A percentile compares a stretch with the other conserved stretches of the same genome.
phyloP scores from a whole-genome alignment of 495 filamentous ascomycete genomes.

The Penicillium soppii region DNA sequence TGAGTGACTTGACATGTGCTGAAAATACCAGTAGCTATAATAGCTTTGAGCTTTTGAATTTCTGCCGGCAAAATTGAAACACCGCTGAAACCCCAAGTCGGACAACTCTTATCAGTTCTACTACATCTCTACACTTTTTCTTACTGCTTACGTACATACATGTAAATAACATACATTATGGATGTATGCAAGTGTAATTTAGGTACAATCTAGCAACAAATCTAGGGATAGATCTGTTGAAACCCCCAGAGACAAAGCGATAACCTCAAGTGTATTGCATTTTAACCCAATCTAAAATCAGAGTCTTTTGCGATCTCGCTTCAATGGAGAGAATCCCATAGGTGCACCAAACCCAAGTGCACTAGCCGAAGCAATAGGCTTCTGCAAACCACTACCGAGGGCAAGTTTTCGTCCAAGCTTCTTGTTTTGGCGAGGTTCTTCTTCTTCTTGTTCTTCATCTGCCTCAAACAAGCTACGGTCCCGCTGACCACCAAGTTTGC shows the following conservation, averaged over 20 bases:
- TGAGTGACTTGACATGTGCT: too few relatives aligned
- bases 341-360: conserved; percentile 33
- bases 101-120: not conserved
- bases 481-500: conserved; percentile 63
- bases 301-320: conserved; percentile 65
- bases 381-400: conserved; percentile 19
- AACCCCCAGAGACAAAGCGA: too few relatives aligned
- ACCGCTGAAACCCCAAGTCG: not conserved
- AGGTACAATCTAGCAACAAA: too few relatives aligned
- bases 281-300: conserved; percentile 3
- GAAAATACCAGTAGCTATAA: too few relatives aligned
- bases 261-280: too few relatives aligned
- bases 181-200: too few relatives aligned
- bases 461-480: conserved; percentile 75
- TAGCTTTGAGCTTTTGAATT: not conserved
- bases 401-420: conserved; percentile 33
- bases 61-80: conserved; percentile 12
- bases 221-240: too few relatives aligned
- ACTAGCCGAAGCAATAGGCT: conserved; percentile 16
- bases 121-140: too few relatives aligned
- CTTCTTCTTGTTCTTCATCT: conserved; percentile 64
- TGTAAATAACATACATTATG: too few relatives aligned
- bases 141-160: too few relatives aligned
- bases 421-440: conserved; percentile 22
- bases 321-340: conserved; percentile 73